Conservation (phyloP, 2,329 filamentous ascomycete genomes). For the Colletotrichum sp. region DNA sequence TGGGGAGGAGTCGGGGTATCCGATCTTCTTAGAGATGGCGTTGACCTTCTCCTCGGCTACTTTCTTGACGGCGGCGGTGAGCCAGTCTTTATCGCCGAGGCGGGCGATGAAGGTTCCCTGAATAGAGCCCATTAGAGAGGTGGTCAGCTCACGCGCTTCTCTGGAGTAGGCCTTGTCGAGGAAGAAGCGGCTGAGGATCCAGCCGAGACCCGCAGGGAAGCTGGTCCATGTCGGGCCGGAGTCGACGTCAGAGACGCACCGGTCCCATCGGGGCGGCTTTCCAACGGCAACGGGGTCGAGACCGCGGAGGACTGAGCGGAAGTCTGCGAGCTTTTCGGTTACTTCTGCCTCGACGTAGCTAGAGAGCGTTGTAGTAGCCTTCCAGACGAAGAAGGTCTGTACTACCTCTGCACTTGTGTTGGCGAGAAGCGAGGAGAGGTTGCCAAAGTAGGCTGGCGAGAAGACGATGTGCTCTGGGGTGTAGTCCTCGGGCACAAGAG, state of each 20-base stretch:
- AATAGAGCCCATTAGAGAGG: conserved; percentile 73
- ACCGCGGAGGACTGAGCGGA: conserved; percentile 32
- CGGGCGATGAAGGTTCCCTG: conserved; percentile 70
- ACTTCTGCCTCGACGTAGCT: conserved; percentile 61
- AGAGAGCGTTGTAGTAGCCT: conserved; percentile 58
- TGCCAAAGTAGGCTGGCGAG: conserved; percentile 65
- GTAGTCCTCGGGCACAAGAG: conserved; percentile 53
- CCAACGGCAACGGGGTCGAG: conserved; percentile 32
- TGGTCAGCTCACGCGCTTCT: conserved; percentile 68
- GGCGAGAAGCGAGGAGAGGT: conserved; percentile 60
- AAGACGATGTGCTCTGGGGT: conserved; percentile 36
- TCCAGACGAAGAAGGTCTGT: conserved; percentile 68
- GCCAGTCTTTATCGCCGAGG: conserved; percentile 65
- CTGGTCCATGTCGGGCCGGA: conserved; percentile 12
- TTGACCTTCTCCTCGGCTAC: conserved; percentile 68
- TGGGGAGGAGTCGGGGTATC: conserved; percentile 67
- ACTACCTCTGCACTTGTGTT: conserved; percentile 60
- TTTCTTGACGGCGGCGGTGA: conserved; percentile 64
- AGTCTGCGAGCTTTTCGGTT: conserved; percentile 61
- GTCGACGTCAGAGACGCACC: conserved; percentile 64
- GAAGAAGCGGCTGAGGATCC: conserved; percentile 75
- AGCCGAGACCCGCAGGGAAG: conserved; percentile 54
- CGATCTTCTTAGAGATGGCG: conserved; percentile 71
- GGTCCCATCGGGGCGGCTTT: conserved; percentile 67
- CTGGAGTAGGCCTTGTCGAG: conserved; percentile 71